Evolutionary conservation across 345 rosid genomes (phyloP), one percentile per base, ranked within the genome.

Genomic region (Eutrema yunnanense): DNA sequence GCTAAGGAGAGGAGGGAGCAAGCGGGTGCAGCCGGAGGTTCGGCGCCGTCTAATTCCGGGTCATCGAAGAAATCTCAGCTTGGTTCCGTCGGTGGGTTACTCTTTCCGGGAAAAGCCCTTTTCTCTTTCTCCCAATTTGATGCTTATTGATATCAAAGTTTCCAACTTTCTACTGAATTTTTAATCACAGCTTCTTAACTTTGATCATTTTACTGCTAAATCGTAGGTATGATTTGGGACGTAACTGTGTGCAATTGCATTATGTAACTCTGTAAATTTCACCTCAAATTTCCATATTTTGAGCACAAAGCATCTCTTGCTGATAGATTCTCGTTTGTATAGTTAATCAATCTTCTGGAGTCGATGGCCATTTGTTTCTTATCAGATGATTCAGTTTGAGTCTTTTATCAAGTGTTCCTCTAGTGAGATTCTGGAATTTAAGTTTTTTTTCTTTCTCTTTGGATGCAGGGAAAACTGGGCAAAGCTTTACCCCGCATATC

Each of bases 401-500:
- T 42, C 12, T 42, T 6, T 42, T 12, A 42, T 5, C 47, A 4
- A 44, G 40, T 72, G 69, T 22, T 12, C 4, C 67, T 62, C 8
- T 11, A 49, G 30, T 42, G 9, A 9, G 44, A 9, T 37, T 48
- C 32, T 70, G 58, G 41, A 11, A 49, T 30, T 71, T 19, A 48
- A n/a, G 42, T 44, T 30, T 33, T 2, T 22, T 16, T 5, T 43
- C 32, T 3, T 29, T 13, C 34, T 29, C 19, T 40, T 52, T 26
- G 48, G 3, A 14, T 86, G 81, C 81, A 91, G 97, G 92, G 67
- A 83, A 79, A 67, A 78, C 85, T 6, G 96, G 97, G 51, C 90
- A 88, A 37, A 88, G 92, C 66, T 89, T 94, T 81, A 86, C 84
- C 30, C 92, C 96, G 1, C 92, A 91, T 84, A 84, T 91, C 8